phyloP scores from a whole-genome alignment of 306 rosid genomes.

The Ormosia emarginata region DNA sequence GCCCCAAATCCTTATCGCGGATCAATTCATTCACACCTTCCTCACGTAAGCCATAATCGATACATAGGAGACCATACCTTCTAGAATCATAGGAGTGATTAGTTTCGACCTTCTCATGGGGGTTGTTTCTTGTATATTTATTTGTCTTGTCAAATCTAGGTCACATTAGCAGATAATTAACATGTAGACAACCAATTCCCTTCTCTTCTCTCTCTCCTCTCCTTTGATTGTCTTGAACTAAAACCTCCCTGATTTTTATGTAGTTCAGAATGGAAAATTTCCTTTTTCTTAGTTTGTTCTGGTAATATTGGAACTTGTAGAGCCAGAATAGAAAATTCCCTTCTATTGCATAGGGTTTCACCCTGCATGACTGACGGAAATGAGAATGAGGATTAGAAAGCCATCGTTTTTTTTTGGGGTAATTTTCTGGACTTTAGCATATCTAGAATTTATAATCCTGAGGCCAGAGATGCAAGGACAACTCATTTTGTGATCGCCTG shows the following conservation, averaged over 20 bases:
- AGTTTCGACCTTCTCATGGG: not conserved
- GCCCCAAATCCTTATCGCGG: slow-evolving; percentile 4
- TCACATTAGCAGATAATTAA: not conserved
- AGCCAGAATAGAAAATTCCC: not conserved
- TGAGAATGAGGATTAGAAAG: not conserved
- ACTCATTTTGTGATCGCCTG: not conserved
- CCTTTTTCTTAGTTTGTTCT: not conserved
- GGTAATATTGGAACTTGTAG: not conserved
- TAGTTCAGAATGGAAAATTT: not conserved
- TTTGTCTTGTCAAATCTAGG: not conserved
- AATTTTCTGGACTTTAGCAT: not conserved
- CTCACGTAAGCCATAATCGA: not conserved
- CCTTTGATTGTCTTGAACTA: not conserved
- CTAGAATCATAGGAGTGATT: not conserved
- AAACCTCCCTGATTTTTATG: not conserved
- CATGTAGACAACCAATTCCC: not conserved
- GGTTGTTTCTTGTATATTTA: not conserved
- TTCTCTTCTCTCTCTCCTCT: not conserved
- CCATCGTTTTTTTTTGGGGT: not conserved
- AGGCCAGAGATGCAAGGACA: not conserved
- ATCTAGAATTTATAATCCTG: not conserved
- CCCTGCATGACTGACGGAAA: not conserved
- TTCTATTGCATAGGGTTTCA: not conserved
- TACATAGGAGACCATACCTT: not conserved
- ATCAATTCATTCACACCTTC: slow-evolving; percentile 7